Base-by-base conservation (phyloP, 345 rosid species). In the Limnanthes douglasii region DNA sequence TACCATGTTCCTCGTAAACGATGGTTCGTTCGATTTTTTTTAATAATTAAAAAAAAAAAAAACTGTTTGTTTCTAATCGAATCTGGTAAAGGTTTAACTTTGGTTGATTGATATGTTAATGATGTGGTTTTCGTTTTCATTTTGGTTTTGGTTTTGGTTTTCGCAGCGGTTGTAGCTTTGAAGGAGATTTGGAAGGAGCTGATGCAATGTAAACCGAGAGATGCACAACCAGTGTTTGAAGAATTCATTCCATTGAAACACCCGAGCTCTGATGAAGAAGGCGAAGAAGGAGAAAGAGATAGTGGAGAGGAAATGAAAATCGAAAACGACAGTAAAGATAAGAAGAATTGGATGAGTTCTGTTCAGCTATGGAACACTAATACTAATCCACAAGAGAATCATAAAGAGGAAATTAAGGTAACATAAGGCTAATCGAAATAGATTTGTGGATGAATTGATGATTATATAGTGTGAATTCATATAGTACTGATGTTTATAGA, bases 221-320 rank as follows among this genome's bases (percentile, higher is more conserved):
- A 46, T n/a, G 49, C 50, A 41, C 54, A 52, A 45, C 93, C 95
- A 12, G 70, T 76, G 4, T 63, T 74, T 18, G 92, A 70, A 53
- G 84, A 74, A 51, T 74, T 79, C 54, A 73, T 76, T 43, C 83
- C 95, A 19, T 32, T 73, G 59, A 54, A 69, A 61, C 62, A 56
- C 24, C 51, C 45, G 7, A 15, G 41, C 33, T 13, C 25, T 18
- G 60, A 60, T 1, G 49, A 51, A 39, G 52, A 50, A 27, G 43
- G 34, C 37, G 33, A 35, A 2, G 30, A 39, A 39, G 26, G 28
- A 18, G 38, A 37, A 27, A 56, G 53, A 41, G 60, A 30, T 38
- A 50, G 31, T 15, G 20, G 32, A 2, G 17, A 49, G 31, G 34
- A 21, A 31, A 44, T 39, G 3, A 47, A 45, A 37, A 53, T 37